Evolutionary conservation across 2,329 filamentous ascomycete species (phyloP), one percentile per base, ranked within the genome.

Genomic region (Hypoxylon sp.): DNA sequence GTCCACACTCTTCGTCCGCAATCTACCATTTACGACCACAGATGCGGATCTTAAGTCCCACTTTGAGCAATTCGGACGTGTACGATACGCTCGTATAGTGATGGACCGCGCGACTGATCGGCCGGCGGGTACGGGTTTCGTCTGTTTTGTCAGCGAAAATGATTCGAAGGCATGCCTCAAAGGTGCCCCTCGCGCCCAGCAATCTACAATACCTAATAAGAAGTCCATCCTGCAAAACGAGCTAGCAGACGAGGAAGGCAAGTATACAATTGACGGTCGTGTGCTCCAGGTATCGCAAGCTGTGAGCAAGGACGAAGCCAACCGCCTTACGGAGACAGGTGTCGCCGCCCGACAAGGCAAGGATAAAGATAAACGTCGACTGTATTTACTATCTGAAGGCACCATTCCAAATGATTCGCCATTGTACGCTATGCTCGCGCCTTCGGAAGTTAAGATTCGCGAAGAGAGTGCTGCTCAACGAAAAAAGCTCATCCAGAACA

Each of bases 81-180:
- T 98, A 42, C 89, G 94, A 39, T 99, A 98, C 78, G 96, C 95
- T 4, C 88, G 97, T 71, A 91, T 98, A 8, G 97, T 99, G 39
- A 88, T 97, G 77, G 95, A 99, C 77, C 91, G 87, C 51, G 88
- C 89, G 24, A 97, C 93, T 0, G 94, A 94, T 73, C 91, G 93
- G 56, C 93, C 96, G 1, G 93, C 92, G 52, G 96, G 96, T 27
- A 98, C 95, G 32, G 96, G 92, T 3, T 99, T 99, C 76, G 95
- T 98, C 31, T 97, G 93, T 82, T 99, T 99, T 82, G 91, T 91
- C 81, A 90, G 91, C 54, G 82, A 85, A 39, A 88, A 91, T 19
- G 93, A 97, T 76, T 93, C 91, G 71, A 89, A 91, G 76, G 80
- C 85, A 19, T 98, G 96, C 77, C 84, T 98, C 68, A 91, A 89